These are phyloP conservation scores for Paracoccidioides lutzii DNA, from an alignment of 2,329 filamentous ascomycete species.

Conservation along the genomic window DNA sequence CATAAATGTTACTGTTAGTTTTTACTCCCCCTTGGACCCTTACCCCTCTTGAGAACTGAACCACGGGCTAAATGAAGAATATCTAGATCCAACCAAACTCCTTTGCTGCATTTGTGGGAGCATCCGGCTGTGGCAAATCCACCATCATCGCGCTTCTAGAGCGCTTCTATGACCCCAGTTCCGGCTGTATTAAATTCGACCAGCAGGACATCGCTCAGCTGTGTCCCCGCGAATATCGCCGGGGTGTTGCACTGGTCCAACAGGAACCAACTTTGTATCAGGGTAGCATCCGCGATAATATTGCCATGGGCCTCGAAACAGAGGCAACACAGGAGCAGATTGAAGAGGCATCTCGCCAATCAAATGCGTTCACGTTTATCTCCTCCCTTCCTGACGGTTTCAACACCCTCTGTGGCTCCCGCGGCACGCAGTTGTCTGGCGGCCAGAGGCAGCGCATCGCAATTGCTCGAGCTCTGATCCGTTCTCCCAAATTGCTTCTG, in stretches of 20 bases:
- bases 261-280: conserved; percentile 64
- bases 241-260: conserved; percentile 55
- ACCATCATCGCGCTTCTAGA: conserved; percentile 51
- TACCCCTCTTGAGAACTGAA: not conserved
- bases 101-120: conserved; percentile 44
- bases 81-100: conserved; percentile 33
- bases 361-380: conserved; percentile 29
- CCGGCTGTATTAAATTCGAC: conserved; percentile 49
- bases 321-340: conserved; percentile 20
- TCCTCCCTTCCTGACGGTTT: conserved; percentile 27
- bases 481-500: conserved; percentile 27
- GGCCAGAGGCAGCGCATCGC: conserved; percentile 33
- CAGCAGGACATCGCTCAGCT: conserved; percentile 46
- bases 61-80: not conserved
- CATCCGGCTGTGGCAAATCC: conserved; percentile 50
- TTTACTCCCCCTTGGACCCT: not conserved
- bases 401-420: conserved; percentile 22
- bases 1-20: conserved; percentile 14
- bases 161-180: conserved; percentile 55
- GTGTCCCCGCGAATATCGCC: conserved; percentile 50
- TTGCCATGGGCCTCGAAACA: conserved; percentile 42
- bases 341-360: conserved; percentile 22
- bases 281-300: conserved; percentile 56
- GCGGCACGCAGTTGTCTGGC: conserved; percentile 26
- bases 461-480: conserved; percentile 31